phyloP scores from a whole-genome alignment of 306 rosid species.

The Fragaria nilgerrensis region DNA sequence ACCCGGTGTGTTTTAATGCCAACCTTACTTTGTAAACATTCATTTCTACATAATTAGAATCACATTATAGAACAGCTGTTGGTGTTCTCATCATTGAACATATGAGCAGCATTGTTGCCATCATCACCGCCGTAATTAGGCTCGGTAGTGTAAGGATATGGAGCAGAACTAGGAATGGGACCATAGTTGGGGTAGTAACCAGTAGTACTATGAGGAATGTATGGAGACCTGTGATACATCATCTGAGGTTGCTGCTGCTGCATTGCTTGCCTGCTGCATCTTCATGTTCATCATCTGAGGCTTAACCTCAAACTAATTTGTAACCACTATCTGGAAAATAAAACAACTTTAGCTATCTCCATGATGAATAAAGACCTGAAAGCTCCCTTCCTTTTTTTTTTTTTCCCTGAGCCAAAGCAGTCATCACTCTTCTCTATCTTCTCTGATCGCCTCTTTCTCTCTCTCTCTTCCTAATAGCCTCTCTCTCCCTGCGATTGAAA shows the following conservation, averaged over 20 bases:
- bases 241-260: conserved; percentile 71
- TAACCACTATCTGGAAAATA: too few species aligned
- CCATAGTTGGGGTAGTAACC: conserved; percentile 62
- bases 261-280: conserved; percentile 53
- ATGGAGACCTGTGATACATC: conserved; percentile 81
- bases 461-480: too few species aligned
- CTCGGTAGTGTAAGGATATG: conserved; percentile 26
- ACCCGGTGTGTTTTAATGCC: too few species aligned
- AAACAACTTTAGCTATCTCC: too few species aligned
- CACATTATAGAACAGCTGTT: conserved; percentile 79
- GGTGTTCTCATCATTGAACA: conserved; percentile 81
- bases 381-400: too few species aligned
- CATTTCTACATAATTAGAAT: conserved; percentile 1
- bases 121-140: conserved; percentile 27
- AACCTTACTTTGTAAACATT: not conserved
- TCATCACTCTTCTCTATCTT: too few species aligned
- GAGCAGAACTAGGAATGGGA: conserved; percentile 33
- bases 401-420: too few species aligned
- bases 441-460: too few species aligned
- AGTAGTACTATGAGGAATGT: conserved; percentile 68
- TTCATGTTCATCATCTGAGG: conserved; percentile 49
- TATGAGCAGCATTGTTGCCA: conserved; percentile 58
- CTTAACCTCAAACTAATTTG: too few species aligned
- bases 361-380: too few species aligned
- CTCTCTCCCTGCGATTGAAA: too few species aligned